Base-by-base conservation (phyloP, 495 filamentous ascomycete genomes). In the Tuber melanosporum region DNA sequence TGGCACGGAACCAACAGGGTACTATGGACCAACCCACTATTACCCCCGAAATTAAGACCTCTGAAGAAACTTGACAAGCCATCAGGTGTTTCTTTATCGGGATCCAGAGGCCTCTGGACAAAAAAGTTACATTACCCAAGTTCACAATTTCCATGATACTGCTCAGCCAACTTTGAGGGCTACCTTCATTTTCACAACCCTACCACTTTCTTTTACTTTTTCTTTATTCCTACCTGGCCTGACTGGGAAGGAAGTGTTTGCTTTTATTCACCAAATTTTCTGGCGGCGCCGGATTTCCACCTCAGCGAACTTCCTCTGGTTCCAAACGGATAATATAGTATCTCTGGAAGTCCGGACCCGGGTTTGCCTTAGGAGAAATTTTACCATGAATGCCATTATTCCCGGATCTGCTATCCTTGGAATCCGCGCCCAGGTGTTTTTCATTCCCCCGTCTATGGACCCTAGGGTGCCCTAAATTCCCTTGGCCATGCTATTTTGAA, bases 181-280 rank as follows among this genome's bases (percentile, higher is more conserved):
- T 66, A 36, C 57, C 57, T 66, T 66, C 57, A 66, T 66, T 66
- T 66, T 66, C 19, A 66, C 15, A 66, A 66, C 26, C 26, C 26
- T 66, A 36, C 57, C 32, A 36, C 26, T 66, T 66, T 66, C 26
- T 66, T 66, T 66, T 12, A 36, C 26, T 66, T 66, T 66, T 66
- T 66, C 26, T 66, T 66, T 36, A 36, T 66, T 19, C 57, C 57
- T 66, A 36, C 57, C 57, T 36, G 26, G 32, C 15, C 26, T 36
- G 26, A 32, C 57, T 14, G 14, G 57, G 57, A 12, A 15, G 57
- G 57, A 7, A 32, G 57, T 66, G 32, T 66, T 66, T 66, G 26
- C n/a, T 62, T 62, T 62, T 62, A 62, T 32, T 62, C 57, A 66
- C 57, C 57, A 66, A 66, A 66, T 66, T 66, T 62, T 66, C 57